Percentiles rank a stretch among this genome's conserved stretches.
phyloP scores from a whole-genome alignment of 1,139 yeast genomes.

The Yamadazyma membranifaciens region DNA sequence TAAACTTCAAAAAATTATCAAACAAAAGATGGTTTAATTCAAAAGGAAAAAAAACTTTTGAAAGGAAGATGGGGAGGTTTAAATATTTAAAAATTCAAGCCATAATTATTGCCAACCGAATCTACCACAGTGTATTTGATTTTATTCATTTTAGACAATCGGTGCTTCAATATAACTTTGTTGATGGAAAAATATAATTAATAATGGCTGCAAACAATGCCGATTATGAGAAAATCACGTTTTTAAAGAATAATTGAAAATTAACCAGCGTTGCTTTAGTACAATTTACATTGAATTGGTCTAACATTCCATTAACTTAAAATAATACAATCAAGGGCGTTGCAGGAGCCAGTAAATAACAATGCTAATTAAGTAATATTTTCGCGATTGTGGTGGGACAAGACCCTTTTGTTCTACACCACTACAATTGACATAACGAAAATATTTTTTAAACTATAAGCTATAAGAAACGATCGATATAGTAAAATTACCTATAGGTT shows the following conservation, averaged over 20 bases:
- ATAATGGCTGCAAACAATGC: neutral
- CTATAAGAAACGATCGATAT: no score
- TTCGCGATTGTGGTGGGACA: constrained; percentile 2
- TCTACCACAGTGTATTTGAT: neutral
- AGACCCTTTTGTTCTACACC: neutral
- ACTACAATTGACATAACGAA: neutral
- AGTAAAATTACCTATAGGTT: no score
- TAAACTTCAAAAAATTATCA: constrained; percentile 6
- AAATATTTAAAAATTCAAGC: neutral
- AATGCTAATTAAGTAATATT: neutral
- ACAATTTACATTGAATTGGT: neutral
- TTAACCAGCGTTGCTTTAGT: neutral
- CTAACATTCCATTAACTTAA: neutral
- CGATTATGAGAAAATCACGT: neutral
- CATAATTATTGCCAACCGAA: neutral
- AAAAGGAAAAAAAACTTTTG: neutral
- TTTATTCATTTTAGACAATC: neutral
- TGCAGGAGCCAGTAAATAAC: constrained; percentile 2
- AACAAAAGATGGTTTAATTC: neutral
- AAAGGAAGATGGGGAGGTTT: neutral
- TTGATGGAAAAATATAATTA: neutral
- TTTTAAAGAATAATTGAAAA: neutral
- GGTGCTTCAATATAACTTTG: neutral
- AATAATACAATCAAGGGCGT: neutral
- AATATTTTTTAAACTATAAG: no score